These are phyloP conservation scores for Rhodosporidiobolus odoratus DNA, from an alignment of 768 basidiomycete species.

Conservation along the genomic window DNA sequence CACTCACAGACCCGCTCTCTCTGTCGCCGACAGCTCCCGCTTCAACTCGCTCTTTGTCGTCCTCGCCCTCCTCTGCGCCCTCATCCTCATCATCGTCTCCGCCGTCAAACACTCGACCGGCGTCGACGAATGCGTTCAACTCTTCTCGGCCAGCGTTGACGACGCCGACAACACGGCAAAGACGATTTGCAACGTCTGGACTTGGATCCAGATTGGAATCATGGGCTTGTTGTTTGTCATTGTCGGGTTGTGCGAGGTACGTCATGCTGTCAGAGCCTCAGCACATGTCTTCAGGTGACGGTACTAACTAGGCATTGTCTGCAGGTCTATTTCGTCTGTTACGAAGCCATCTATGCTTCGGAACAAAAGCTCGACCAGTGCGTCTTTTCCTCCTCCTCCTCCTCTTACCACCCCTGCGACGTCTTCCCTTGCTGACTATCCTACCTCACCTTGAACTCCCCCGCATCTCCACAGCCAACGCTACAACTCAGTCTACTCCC, in stretches of 20 bases:
- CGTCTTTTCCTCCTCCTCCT: not conserved
- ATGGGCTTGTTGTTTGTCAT: constrained; percentile 85
- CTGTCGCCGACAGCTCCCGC: constrained; percentile 62
- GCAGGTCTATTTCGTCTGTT: constrained; percentile 34
- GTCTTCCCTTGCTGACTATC: too few relatives aligned
- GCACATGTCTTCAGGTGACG: not conserved
- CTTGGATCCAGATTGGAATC: constrained; percentile 85
- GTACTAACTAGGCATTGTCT: not conserved
- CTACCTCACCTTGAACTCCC: not conserved
- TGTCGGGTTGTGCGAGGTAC: constrained; percentile 27
- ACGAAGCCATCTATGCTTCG: constrained; percentile 35
- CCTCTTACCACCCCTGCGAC: not conserved
- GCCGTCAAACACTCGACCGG: constrained; percentile 70
- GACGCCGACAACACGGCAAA: constrained; percentile 38
- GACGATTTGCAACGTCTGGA: constrained; percentile 75
- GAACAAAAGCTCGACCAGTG: constrained; percentile 40
- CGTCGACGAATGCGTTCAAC: constrained; percentile 57
- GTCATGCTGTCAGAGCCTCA: not conserved
- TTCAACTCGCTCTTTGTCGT: constrained; percentile 56
- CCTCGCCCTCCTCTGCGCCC: constrained; percentile 65
- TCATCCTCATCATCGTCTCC: constrained; percentile 75
- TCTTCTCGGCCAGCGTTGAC: constrained; percentile 34
- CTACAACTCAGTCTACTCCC: constrained; percentile 36
- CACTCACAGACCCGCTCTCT: not conserved
- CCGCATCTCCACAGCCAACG: constrained; percentile 13